A percentile compares a stretch with the other conserved stretches of the same genome.
These are phyloP conservation scores for Thraustochytrium striatum DNA, from an alignment of 352 stramenopile species.

Conservation along the genomic window DNA sequence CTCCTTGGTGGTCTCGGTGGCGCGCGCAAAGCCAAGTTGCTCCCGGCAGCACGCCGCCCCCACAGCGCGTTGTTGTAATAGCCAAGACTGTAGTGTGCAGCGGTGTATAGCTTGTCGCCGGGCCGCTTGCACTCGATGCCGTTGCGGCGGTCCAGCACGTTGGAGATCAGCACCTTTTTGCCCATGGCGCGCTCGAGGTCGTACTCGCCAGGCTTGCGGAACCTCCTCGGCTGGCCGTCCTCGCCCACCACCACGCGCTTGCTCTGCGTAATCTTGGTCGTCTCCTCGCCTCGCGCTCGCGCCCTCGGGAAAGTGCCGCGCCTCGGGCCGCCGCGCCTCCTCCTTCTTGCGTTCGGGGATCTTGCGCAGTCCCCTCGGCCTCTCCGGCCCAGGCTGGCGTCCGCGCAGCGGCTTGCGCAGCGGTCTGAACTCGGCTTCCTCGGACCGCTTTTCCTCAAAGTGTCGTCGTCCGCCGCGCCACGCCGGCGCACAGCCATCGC, in stretches of 20 bases:
- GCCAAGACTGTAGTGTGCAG: background rate
- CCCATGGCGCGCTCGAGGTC: conserved; percentile 33
- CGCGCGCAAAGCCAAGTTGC: conserved; percentile 37
- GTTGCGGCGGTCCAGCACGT: conserved; percentile 7
- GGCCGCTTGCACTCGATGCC: conserved; percentile 12
- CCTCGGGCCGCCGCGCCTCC: background rate
- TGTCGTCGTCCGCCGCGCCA: conserved; percentile 24
- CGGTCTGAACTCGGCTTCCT: background rate
- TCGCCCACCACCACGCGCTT: conserved; percentile 25
- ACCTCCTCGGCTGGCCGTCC: background rate
- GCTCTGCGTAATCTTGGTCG: background rate
- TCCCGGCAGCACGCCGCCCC: conserved; percentile 29
- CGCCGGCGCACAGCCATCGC: too few relatives aligned
- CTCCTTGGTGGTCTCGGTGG: conserved; percentile 42
- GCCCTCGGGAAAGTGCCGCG: background rate
- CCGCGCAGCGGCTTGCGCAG: background rate
- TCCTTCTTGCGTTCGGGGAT: background rate
- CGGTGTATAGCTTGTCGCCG: conserved; percentile 28
- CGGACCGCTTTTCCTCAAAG: background rate
- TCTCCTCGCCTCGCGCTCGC: background rate
- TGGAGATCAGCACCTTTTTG: background rate
- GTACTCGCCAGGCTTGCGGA: background rate
- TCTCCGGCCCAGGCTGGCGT: background rate
- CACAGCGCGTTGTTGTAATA: conserved; percentile 17
- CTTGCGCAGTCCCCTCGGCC: background rate